phyloP scores from a whole-genome alignment of 257 asterid genomes.

The Euphrasia confusa region DNA sequence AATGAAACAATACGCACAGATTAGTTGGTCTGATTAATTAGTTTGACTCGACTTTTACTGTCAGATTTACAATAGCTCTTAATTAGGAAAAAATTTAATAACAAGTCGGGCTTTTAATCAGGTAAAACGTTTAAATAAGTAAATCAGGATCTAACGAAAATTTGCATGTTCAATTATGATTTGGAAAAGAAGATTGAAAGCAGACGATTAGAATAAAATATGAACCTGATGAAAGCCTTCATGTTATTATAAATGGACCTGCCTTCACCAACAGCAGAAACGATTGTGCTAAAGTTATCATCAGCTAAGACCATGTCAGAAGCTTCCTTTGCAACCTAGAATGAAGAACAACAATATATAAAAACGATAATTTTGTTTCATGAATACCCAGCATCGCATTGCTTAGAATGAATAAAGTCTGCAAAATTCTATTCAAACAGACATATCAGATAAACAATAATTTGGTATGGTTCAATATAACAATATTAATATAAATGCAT shows the following conservation, averaged over 20 bases:
- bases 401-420: neutral
- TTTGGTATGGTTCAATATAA: neutral
- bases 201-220: neutral
- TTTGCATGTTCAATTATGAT: neutral
- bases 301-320: slow-evolving; percentile 99
- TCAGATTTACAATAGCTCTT: slow-evolving; percentile 3
- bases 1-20: slow-evolving; percentile 7
- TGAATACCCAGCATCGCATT: slow-evolving; percentile 7
- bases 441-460: neutral
- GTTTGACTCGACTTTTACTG: neutral
- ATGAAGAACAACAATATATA: neutral
- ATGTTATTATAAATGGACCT: slow-evolving; percentile 60
- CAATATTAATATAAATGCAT: neutral
- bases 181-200: slow-evolving; percentile 1
- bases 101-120: too few relatives aligned
- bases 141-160: too few relatives aligned
- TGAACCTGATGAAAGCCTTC: slow-evolving; percentile 99
- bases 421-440: neutral
- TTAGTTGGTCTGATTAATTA: neutral
- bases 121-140: too few relatives aligned
- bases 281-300: slow-evolving; percentile 94
- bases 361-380: slow-evolving; percentile 1
- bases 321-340: slow-evolving; percentile 97
- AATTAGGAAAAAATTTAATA: neutral
- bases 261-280: slow-evolving; percentile 99